Evolutionary conservation across 192 early-diverging fungal genomes (phyloP).

Genomic region (Coemansia sp.): DNA sequence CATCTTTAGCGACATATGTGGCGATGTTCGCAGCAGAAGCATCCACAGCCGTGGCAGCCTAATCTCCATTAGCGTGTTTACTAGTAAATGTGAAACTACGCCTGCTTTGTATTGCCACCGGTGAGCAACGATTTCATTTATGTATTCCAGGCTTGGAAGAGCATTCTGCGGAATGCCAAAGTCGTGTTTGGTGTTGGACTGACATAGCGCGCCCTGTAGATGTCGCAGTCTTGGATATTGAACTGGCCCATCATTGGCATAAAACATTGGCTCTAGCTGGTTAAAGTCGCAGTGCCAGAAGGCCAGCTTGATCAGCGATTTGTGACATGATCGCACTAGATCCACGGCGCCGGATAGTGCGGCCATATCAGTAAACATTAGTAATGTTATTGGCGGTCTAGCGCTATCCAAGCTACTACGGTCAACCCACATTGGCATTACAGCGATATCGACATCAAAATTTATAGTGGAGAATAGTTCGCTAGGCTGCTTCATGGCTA

Average conservation of each 20-base stretch:
- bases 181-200: not conserved
- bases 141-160: conserved; percentile 12
- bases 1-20: not conserved
- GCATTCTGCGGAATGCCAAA: conserved; percentile 2
- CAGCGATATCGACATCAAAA: not conserved
- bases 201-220: conserved; percentile 15
- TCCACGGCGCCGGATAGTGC: not conserved
- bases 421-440: conserved; percentile 2
- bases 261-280: not conserved
- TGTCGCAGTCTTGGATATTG: conserved; percentile 1
- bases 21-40: conserved; percentile 4
- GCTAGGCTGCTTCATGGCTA: not conserved
- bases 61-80: conserved; percentile 4
- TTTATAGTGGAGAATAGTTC: not conserved
- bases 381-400: not conserved
- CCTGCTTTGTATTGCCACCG: conserved; percentile 11
- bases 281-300: conserved; percentile 8
- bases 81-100: conserved; percentile 16
- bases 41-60: conserved; percentile 1
- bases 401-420: not conserved
- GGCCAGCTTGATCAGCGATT: not conserved
- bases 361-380: conserved; percentile 12
- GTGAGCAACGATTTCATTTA: conserved; percentile 6
- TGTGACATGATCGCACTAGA: not conserved
- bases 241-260: not conserved